phyloP scores from a whole-genome alignment of 192 early-diverging fungal genomes.

The Coemansia sp. region DNA sequence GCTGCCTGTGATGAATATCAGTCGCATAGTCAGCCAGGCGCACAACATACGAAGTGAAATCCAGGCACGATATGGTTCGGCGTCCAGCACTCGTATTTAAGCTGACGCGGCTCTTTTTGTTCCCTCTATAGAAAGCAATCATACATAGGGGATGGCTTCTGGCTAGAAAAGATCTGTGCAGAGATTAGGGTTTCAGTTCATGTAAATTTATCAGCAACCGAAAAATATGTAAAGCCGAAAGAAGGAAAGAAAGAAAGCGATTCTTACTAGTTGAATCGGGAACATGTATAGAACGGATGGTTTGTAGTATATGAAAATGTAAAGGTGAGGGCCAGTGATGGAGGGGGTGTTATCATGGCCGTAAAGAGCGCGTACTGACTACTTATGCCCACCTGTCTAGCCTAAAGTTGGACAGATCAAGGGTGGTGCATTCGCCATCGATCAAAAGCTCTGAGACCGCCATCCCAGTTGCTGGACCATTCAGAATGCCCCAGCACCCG shows the following conservation, averaged over 20 bases:
- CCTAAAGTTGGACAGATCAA: slow-evolving; percentile 46
- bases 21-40: slow-evolving; percentile 68
- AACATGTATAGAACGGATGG: too few relatives aligned
- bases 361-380: too few relatives aligned
- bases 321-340: too few relatives aligned
- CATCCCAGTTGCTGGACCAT: slow-evolving; percentile 50
- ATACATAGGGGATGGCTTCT: too few relatives aligned
- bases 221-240: background rate
- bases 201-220: slow-evolving; percentile 6
- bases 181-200: background rate
- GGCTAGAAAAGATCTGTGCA: too few relatives aligned
- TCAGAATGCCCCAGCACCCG: slow-evolving; percentile 55
- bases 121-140: too few relatives aligned
- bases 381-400: slow-evolving; percentile 34
- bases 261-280: too few relatives aligned
- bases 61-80: slow-evolving; percentile 56
- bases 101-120: background rate
- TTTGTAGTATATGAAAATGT: too few relatives aligned
- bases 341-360: too few relatives aligned
- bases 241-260: too few relatives aligned
- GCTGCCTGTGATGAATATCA: slow-evolving; percentile 73
- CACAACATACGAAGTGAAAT: slow-evolving; percentile 70
- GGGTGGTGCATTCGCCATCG: slow-evolving; percentile 29
- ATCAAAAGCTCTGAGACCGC: slow-evolving; percentile 47
- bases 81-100: background rate